phyloP scores from a whole-genome alignment of 148 eudicot genomes.

The Oxyria digyna region DNA sequence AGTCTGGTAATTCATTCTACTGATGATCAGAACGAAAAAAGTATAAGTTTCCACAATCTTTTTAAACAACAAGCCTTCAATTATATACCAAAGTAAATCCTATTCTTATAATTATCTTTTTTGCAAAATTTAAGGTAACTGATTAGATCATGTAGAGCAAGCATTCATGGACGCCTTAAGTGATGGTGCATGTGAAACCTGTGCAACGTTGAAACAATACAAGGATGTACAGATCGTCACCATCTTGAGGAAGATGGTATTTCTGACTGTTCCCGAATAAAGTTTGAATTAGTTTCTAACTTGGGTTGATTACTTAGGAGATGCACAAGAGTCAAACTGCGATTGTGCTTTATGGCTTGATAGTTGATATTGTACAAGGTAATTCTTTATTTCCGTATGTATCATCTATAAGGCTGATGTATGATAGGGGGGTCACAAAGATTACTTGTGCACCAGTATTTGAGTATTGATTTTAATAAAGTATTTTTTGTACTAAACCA shows the following conservation, averaged over 20 bases:
- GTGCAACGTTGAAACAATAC: constrained; percentile 43
- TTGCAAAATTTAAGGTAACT: neutral
- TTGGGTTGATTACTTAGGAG: constrained; percentile 64
- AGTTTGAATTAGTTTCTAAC: constrained; percentile 63
- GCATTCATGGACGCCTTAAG: constrained; percentile 83
- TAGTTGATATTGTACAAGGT: constrained; percentile 88
- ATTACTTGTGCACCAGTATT: too few species aligned
- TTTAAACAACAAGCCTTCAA: neutral
- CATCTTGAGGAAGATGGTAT: constrained; percentile 63
- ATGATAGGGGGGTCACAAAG: too few species aligned
- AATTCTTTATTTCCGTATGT: constrained; percentile 8
- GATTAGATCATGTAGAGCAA: constrained; percentile 56
- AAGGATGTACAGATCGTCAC: constrained; percentile 54
- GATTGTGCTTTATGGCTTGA: constrained; percentile 67
- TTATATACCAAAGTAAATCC: neutral
- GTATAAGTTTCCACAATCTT: too few species aligned
- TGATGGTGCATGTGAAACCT: constrained; percentile 65
- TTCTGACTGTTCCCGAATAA: constrained; percentile 62
- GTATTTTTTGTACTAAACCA: too few species aligned
- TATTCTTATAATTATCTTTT: neutral
- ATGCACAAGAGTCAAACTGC: constrained; percentile 54
- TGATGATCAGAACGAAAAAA: too few species aligned
- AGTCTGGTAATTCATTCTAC: too few species aligned
- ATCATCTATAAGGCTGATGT: too few species aligned
- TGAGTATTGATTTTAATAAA: too few species aligned